These are phyloP conservation scores for Ambrosia artemisiifolia DNA, from an alignment of 129 eudicot species.

Conservation along the genomic window DNA sequence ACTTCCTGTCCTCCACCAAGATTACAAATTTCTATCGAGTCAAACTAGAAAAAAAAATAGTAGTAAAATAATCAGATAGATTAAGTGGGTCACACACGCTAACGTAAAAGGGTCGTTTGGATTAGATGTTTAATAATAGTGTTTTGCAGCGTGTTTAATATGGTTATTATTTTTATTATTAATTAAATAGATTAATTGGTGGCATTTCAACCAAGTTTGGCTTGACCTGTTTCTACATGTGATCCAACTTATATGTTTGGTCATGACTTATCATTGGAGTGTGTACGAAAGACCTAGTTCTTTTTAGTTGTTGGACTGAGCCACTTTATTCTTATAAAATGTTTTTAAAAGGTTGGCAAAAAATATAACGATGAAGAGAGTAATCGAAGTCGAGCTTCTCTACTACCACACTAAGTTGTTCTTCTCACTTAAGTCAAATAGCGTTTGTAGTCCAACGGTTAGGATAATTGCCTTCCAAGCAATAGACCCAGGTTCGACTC, in stretches of 20 bases:
- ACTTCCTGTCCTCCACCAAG: no score
- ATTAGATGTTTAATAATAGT: not conserved
- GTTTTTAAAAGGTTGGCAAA: no score
- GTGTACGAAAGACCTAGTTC: no score
- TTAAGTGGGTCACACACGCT: not conserved
- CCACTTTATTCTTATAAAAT: no score
- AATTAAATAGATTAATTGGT: not conserved
- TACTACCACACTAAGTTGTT: no score
- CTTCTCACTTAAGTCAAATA: no score
- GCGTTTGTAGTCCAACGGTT: constrained; percentile 92
- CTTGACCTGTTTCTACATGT: not conserved
- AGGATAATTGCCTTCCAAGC: constrained; percentile 99
- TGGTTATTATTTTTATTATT: not conserved
- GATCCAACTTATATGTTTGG: not conserved
- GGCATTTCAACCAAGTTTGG: not conserved
- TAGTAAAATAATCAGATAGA: not conserved
- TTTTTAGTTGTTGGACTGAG: no score
- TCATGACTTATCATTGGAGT: not conserved
- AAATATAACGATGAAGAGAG: no score
- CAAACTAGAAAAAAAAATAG: not conserved
- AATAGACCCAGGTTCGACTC: constrained; percentile 99
- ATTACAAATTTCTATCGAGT: no score
- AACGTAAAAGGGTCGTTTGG: not conserved
- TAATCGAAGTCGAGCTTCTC: no score
- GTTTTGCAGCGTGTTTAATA: not conserved